Base-by-base conservation (phyloP, 75 land plant species). In the Pseudotsuga menziesii region DNA sequence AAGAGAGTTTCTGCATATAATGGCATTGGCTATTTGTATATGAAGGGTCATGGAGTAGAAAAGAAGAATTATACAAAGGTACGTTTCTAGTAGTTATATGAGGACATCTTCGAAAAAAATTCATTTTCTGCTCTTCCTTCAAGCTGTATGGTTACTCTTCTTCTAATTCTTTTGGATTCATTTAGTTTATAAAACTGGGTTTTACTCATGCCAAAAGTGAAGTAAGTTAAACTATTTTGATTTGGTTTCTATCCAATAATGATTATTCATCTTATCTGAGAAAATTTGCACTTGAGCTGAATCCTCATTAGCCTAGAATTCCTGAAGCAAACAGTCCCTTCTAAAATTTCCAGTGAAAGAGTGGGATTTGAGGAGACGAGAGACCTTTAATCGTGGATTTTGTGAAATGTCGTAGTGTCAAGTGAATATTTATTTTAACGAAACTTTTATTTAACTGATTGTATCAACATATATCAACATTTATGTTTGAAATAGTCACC, bases 21-120 rank as follows among this genome's bases (percentile, higher is more conserved):
- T 81, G 99, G 99, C 19, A 81, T 97, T 80, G 99, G 99, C 3
- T 97, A 92, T 81, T 78, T 97, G 56, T 92, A 97, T 83, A 93
- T 88, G 0, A 97, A 92, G 76, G 99, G 99, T 4, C 89, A 86
- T 62, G 99, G 99, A 73, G 99, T 97, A 55, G 99, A 93, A 27
- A 84, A 88, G 75, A 89, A 84, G 81, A 96, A 97, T 75, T 89
- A 80, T 57, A 97, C 99, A 22, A 97, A 85, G 82, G 99, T 94
- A 77, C 73, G 80, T 17, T 35, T 41, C 19, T 54, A 73, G 35
- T 73, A 23, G 0, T 0, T 3, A 26, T 48, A 14, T 69, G 72
- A 29, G 32, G 32, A 29, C 12, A 17, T 69, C 39, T 13, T 35
- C 0, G 32, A 69, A 69, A 61, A 6, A 23, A 19, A 55, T 72